phyloP scores from a whole-genome alignment of 768 basidiomycete species.

The Amanita subjunquillea region DNA sequence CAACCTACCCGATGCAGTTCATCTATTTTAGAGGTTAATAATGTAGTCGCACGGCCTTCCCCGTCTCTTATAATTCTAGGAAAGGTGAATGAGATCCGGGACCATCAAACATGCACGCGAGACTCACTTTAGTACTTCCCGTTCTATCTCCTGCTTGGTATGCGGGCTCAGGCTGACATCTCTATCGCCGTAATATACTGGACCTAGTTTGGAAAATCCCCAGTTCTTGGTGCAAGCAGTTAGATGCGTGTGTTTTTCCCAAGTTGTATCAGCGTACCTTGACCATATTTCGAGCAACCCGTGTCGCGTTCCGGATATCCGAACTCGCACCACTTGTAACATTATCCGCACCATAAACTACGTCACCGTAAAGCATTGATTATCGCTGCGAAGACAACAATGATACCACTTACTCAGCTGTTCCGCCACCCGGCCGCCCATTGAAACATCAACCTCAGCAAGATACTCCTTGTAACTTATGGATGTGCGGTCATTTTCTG shows the following conservation, averaged over 20 bases:
- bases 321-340: conserved; percentile 89
- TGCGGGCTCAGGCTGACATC: conserved; percentile 62
- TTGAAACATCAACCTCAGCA: conserved; percentile 80
- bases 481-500: conserved; percentile 68
- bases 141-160: conserved; percentile 79
- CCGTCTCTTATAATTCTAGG: conserved; percentile 54
- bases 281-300: conserved; percentile 79
- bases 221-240: conserved; percentile 36
- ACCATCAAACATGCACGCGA: conserved; percentile 3
- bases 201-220: conserved; percentile 81
- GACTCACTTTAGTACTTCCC: conserved; percentile 73
- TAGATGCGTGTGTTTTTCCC: neutral
- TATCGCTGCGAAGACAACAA: conserved; percentile 3
- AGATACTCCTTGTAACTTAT: conserved; percentile 65
- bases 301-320: conserved; percentile 75
- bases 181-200: conserved; percentile 70
- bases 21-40: conserved; percentile 57
- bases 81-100: conserved; percentile 18
- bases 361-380: conserved; percentile 6
- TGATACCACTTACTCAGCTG: conserved; percentile 53
- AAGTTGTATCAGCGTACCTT: conserved; percentile 41
- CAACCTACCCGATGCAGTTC: conserved; percentile 61
- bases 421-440: conserved; percentile 95
- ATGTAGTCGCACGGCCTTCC: conserved; percentile 50
- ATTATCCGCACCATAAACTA: conserved; percentile 82